A percentile compares a stretch with the other conserved stretches of the same genome.
Conservation (phyloP, 768 basidiomycete species). For the Hygrocybe punicea region DNA sequence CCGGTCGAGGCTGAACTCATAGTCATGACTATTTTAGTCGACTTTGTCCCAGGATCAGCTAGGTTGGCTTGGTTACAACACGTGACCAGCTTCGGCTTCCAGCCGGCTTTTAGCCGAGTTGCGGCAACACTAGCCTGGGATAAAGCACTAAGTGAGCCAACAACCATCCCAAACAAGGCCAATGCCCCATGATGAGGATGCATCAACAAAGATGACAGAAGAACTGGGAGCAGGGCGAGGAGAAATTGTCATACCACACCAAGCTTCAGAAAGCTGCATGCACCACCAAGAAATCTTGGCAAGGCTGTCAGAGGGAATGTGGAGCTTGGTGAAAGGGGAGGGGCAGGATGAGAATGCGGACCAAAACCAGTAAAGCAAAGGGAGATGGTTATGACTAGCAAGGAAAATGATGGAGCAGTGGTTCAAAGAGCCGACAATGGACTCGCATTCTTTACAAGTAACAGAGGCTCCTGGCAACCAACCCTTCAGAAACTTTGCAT, state of each 20-base stretch:
- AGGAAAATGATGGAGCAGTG: slow-evolving; percentile 4
- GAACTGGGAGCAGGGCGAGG: background rate
- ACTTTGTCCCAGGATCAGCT: too few species aligned
- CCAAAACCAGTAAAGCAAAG: background rate
- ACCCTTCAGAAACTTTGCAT: slow-evolving; percentile 18
- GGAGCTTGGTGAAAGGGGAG: background rate
- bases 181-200: too few species aligned
- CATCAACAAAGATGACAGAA: slow-evolving; percentile 7
- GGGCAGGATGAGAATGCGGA: background rate
- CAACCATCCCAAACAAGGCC: too few species aligned
- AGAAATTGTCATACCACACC: background rate
- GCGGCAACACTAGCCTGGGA: too few species aligned
- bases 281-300: slow-evolving; percentile 10
- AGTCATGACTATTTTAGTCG: too few species aligned
- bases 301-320: background rate
- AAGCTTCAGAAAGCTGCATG: background rate
- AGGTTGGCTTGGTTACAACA: too few species aligned
- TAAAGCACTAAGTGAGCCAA: too few species aligned
- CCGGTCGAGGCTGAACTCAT: too few species aligned
- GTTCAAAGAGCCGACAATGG: slow-evolving; percentile 4
- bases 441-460: background rate
- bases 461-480: slow-evolving; percentile 15
- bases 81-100: too few species aligned
- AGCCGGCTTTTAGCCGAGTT: too few species aligned
- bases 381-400: slow-evolving; percentile 1